Percentiles rank a stretch among this genome's conserved stretches.
phyloP scores from a whole-genome alignment of 2,329 filamentous ascomycete genomes.

The Claviceps paspali region DNA sequence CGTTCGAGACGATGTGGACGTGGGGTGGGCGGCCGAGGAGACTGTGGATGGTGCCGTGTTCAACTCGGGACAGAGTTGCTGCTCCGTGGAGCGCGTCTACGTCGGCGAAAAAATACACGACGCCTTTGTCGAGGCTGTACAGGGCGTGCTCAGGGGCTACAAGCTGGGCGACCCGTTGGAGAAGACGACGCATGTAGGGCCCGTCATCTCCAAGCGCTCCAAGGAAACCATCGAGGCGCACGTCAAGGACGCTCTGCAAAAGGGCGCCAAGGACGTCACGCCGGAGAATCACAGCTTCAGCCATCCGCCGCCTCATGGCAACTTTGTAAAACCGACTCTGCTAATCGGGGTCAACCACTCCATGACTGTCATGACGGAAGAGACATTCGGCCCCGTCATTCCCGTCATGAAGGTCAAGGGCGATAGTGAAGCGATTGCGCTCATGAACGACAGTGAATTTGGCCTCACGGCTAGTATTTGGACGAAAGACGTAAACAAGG shows the following conservation, averaged over 20 bases:
- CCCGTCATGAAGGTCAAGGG: constrained; percentile 72
- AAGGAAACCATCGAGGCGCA: constrained; percentile 64
- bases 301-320: constrained; percentile 59
- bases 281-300: constrained; percentile 67
- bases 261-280: constrained; percentile 73
- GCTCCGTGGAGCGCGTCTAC: constrained; percentile 81
- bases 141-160: constrained; percentile 68
- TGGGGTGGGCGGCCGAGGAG: constrained; percentile 82
- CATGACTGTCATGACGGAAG: constrained; percentile 83
- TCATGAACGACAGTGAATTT: constrained; percentile 94
- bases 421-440: constrained; percentile 63
- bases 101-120: constrained; percentile 78
- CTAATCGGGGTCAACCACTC: constrained; percentile 64
- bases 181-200: constrained; percentile 66
- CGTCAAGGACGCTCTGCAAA: constrained; percentile 65
- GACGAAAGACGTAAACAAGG: constrained; percentile 72
- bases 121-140: constrained; percentile 61
- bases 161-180: constrained; percentile 79
- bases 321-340: constrained; percentile 78
- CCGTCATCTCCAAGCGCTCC: constrained; percentile 70
- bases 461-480: constrained; percentile 93
- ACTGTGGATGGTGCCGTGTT: constrained; percentile 94
- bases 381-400: constrained; percentile 90
- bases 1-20: constrained; percentile 68
- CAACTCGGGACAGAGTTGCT: constrained; percentile 98